Percentiles rank a stretch among this genome's conserved stretches.
Evolutionary conservation across 352 stramenopile genomes (phyloP).

Genomic region (Phytophthora ohioensis): DNA sequence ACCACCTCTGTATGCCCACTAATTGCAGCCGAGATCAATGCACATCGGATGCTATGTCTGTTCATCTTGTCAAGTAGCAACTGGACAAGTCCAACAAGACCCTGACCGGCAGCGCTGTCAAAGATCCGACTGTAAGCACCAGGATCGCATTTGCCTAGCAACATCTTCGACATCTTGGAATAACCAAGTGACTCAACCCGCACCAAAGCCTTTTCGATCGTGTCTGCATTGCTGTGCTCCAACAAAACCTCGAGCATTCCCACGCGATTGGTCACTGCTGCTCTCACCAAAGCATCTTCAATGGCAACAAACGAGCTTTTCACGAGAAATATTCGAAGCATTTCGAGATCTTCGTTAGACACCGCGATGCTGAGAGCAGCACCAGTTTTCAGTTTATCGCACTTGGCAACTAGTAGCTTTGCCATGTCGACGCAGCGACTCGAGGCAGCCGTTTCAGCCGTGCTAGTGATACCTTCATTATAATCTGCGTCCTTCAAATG

Average conservation of each 20-base stretch:
- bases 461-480: conserved; percentile 1
- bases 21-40: conserved; percentile 19
- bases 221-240: conserved; percentile 9
- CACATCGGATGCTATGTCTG: conserved; percentile 13
- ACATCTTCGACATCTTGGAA: conserved; percentile 1
- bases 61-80: conserved; percentile 18
- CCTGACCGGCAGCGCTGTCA: conserved; percentile 13
- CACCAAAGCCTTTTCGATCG: conserved; percentile 19
- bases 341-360: conserved; percentile 7
- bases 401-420: conserved; percentile 16
- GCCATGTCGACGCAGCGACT: background rate
- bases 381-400: conserved; percentile 11
- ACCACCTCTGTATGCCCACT: conserved; percentile 12
- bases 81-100: conserved; percentile 9
- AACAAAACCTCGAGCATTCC: conserved; percentile 17
- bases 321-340: conserved; percentile 11
- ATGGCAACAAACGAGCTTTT: conserved; percentile 8
- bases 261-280: conserved; percentile 9
- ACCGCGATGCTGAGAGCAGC: conserved; percentile 5
- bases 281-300: conserved; percentile 17
- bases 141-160: conserved; percentile 21
- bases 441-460: conserved; percentile 5
- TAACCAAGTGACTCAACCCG: conserved; percentile 1
- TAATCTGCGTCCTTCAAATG: background rate
- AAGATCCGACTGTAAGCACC: conserved; percentile 15